Conservation (phyloP, 2,329 filamentous ascomycete species). For the Fusarium acutatum region DNA sequence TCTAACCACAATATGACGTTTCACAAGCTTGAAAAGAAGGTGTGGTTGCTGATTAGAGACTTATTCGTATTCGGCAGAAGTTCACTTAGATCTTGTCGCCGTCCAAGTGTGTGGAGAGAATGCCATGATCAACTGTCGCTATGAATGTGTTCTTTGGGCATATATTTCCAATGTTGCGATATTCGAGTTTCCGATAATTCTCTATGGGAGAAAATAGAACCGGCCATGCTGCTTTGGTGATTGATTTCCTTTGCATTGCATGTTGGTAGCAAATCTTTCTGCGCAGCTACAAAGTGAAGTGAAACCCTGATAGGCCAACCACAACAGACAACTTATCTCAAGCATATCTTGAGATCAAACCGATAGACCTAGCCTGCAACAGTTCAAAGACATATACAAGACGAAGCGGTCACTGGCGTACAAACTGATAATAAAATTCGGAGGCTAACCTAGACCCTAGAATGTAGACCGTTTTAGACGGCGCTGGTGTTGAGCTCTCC, state of each 20-base stretch:
- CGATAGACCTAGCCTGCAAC: not conserved
- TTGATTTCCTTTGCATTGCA: not conserved
- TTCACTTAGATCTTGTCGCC: not conserved
- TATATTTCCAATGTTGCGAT: too few species aligned
- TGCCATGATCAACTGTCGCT: not conserved
- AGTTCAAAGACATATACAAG: not conserved
- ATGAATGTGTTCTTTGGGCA: not conserved
- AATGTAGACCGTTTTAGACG: not conserved
- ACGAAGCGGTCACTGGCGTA: not conserved
- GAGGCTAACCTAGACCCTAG: not conserved
- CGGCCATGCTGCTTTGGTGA: not conserved
- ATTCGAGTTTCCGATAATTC: not conserved
- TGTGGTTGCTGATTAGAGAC: constrained; percentile 5
- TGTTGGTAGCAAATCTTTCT: too few species aligned
- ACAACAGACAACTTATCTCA: not conserved
- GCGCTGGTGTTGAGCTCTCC: not conserved
- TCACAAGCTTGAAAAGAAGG: constrained; percentile 3
- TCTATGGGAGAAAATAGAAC: too few species aligned
- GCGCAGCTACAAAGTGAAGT: not conserved
- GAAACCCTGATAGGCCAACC: not conserved
- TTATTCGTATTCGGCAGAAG: constrained; percentile 38
- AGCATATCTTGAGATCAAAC: not conserved
- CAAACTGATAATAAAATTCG: not conserved
- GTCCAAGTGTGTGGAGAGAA: not conserved
- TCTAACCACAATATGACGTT: constrained; percentile 19